Conservation (phyloP, 163 green algal genomes). For the Scenedesmus sp. region DNA sequence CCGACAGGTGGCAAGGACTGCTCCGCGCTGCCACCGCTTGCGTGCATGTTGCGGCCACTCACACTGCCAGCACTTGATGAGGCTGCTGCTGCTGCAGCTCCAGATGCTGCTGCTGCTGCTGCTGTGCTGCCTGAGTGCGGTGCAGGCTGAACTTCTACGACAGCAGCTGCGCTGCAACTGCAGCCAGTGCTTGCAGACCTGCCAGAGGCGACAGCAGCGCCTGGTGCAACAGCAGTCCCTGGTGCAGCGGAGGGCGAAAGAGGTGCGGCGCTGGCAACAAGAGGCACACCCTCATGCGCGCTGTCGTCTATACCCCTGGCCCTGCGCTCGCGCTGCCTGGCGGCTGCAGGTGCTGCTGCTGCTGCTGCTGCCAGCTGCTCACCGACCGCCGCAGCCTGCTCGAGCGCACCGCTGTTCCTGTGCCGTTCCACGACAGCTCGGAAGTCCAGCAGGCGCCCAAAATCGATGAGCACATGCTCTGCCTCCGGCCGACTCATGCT, state of each 20-base stretch:
- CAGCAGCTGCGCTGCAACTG: not conserved
- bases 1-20: not conserved
- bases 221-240: not conserved
- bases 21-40: not conserved
- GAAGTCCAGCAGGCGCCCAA: slow-evolving; percentile 47
- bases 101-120: not conserved
- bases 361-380: not conserved
- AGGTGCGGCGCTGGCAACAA: not conserved
- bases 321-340: not conserved
- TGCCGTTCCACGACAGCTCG: not conserved
- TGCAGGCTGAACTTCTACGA: not conserved
- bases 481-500: not conserved
- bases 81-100: not conserved
- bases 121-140: not conserved
- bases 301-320: not conserved
- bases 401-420: not conserved
- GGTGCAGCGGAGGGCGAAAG: not conserved
- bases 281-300: not conserved
- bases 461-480: slow-evolving; percentile 12
- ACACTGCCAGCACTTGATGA: not conserved
- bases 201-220: not conserved
- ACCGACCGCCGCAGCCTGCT: not conserved
- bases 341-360: not conserved
- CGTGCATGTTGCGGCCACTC: not conserved
- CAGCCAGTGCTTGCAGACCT: not conserved